Base-by-base conservation (phyloP, 2,329 filamentous ascomycete genomes). In the Lomentospora prolificans region DNA sequence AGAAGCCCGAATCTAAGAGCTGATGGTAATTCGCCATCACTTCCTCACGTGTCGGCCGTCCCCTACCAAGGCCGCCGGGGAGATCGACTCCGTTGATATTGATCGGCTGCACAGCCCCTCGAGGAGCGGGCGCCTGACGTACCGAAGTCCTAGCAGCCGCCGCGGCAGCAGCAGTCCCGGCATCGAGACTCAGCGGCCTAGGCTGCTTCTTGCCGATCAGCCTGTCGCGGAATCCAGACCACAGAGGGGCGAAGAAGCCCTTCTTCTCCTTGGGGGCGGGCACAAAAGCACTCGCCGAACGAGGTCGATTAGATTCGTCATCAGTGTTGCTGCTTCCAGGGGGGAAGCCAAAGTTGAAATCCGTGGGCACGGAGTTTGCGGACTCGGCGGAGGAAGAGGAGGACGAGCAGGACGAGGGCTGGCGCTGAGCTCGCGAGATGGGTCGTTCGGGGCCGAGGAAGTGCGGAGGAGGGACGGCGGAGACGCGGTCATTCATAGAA, bases 401-500 rank as follows among this genome's bases (percentile, higher is more conserved):
- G 57, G 58, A 58, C 57, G 55, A 58, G n/a, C n/a, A n/a, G 57
- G 14, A 58, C 60, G 31, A 61, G 58, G 58, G 60, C 59, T 52
- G 59, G 55, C 22, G 57, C 58, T 31, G 61, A 59, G 56, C 59
- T 57, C 55, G 57, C 57, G 25, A 61, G 63, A 51, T 62, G 66
- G 31, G 58, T 61, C 60, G 69, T 66, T 68, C 66, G 9, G 69
- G 66, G 22, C 68, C 82, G 44, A 87, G 75, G 67, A 87, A 90
- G 41, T 82, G 77, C 48, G 79, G 76, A 0, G 88, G 88, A 27
- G 89, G 89, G 58, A 77, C 80, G 57, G 82, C 78, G 64, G 87
- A 91, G 30, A 81, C 75, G 60, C 87, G 84, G 69, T 95, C 89
- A 64, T 85, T 89, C 88, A 96, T 92, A 64, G 86, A 92, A 41